Evolutionary conservation across 129 eudicot species (phyloP).

Genomic region (Glebionis coronaria): DNA sequence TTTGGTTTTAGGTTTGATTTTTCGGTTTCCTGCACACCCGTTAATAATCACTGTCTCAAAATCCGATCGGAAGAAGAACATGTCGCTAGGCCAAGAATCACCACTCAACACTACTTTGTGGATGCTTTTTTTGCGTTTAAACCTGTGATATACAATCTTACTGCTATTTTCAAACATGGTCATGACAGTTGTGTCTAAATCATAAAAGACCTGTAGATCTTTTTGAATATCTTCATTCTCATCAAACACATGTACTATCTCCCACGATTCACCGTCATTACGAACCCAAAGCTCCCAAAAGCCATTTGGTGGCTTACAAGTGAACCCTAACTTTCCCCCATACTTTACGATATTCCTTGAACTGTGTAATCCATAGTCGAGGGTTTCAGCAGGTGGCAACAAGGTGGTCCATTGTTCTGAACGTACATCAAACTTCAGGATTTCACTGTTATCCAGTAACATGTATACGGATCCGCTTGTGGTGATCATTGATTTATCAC

Average conservation of each 20-base stretch:
- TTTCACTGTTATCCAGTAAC: background rate
- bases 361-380: background rate
- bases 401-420: constrained; percentile 1
- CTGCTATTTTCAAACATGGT: background rate
- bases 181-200: constrained; percentile 8
- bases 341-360: background rate
- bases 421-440: constrained; percentile 15
- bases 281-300: constrained; percentile 20
- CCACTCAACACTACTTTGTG: background rate
- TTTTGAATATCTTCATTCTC: background rate
- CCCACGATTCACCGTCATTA: background rate
- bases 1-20: too few relatives aligned
- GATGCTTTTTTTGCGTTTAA: background rate
- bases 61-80: constrained; percentile 17
- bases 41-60: background rate
- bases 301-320: background rate
- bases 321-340: constrained; percentile 12
- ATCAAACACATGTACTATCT: background rate
- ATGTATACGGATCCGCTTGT: constrained; percentile 17
- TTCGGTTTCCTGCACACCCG: too few relatives aligned
- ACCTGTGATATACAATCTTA: background rate
- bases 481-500: constrained; percentile 1
- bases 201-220: background rate
- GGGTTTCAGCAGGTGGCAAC: background rate
- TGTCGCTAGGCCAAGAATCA: background rate